Base-by-base conservation (phyloP, 2,329 filamentous ascomycete genomes). In the Fusarium subglutinans region DNA sequence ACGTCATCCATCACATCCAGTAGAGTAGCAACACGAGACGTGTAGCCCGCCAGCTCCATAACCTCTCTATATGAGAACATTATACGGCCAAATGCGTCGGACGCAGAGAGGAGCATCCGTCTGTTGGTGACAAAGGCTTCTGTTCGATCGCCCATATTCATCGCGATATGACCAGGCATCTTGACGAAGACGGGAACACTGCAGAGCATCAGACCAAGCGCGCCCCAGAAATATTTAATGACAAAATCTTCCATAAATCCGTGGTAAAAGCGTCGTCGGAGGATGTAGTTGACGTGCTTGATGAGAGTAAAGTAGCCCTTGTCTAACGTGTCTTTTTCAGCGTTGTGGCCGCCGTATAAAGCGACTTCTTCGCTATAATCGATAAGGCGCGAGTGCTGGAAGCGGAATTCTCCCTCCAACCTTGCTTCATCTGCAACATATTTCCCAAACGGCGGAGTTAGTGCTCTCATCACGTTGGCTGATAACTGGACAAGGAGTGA, bases 201-300 rank as follows among this genome's bases (percentile, higher is more conserved):
- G 86, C 96, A 99, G 15, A 99, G 90, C 73, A 98, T 83, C 73
- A 99, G 88, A 4, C 96, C 96, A 48, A 99, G 83, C 5, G 96
- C 96, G 45, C 96, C 96, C 96, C 96, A 99, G 84, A 98, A 96
- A 82, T 99, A 99, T 83, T 99, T 99, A 83, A 99, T 98, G 66
- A 98, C 94, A 83, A 98, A 99, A 82, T 99, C 96, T 82, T 99
- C 96, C 96, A 98, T 98, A 79, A 99, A 92, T n/a, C 95, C 96
- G 81, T 99, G 96, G 82, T 98, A 98, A 82, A 99, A 93, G 55
- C 96, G 90, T 71, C 94, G 89, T 44, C 95, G 90, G 70, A 99
- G 85, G 74, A 98, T 98, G 79, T 97, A 92, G 83, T 99, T 99
- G 80, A 99, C 96, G 83, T 99, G 96, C 84, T 98, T 98, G 86